Percentiles rank a stretch among this genome's conserved stretches.
These are phyloP conservation scores for Phytophthora fragariae DNA, from an alignment of 352 stramenopile genomes.

Conservation along the genomic window DNA sequence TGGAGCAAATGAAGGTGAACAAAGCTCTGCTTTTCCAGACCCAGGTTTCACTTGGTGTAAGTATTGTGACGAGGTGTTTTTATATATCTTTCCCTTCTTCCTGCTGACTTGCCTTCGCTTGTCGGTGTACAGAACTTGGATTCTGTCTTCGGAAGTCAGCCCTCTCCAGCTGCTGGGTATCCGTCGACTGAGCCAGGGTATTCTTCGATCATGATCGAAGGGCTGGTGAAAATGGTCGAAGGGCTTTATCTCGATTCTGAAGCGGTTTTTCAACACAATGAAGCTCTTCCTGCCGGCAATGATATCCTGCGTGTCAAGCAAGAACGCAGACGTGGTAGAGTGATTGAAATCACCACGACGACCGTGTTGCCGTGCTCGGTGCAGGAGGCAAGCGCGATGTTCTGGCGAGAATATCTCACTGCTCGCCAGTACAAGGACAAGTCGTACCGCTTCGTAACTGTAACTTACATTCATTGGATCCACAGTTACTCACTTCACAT, in stretches of 20 bases:
- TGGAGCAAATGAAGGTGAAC: constrained; percentile 26
- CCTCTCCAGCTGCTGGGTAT: background rate
- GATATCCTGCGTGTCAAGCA: background rate
- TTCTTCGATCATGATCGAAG: constrained; percentile 13
- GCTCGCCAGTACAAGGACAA: constrained; percentile 32
- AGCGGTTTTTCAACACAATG: constrained; percentile 14
- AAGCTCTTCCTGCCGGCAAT: background rate
- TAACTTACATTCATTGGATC: background rate
- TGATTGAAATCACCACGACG: constrained; percentile 25
- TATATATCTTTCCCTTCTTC: background rate
- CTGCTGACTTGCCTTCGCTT: background rate
- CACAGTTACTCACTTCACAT: constrained; percentile 4
- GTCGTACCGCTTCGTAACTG: constrained; percentile 34
- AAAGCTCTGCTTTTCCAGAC: constrained; percentile 21
- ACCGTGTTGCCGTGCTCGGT: constrained; percentile 24
- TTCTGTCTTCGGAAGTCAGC: constrained; percentile 1
- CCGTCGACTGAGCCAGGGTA: background rate
- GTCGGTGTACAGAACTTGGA: constrained; percentile 11
- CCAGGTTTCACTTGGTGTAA: constrained; percentile 23
- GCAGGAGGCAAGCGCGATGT: constrained; percentile 20
- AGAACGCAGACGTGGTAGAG: background rate
- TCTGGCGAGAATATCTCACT: constrained; percentile 27
- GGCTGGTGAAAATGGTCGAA: constrained; percentile 31
- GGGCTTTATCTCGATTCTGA: constrained; percentile 31
- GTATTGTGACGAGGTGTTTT: background rate